Base-by-base conservation (phyloP, 2,329 filamentous ascomycete species). In the Fusarium avenaceum region DNA sequence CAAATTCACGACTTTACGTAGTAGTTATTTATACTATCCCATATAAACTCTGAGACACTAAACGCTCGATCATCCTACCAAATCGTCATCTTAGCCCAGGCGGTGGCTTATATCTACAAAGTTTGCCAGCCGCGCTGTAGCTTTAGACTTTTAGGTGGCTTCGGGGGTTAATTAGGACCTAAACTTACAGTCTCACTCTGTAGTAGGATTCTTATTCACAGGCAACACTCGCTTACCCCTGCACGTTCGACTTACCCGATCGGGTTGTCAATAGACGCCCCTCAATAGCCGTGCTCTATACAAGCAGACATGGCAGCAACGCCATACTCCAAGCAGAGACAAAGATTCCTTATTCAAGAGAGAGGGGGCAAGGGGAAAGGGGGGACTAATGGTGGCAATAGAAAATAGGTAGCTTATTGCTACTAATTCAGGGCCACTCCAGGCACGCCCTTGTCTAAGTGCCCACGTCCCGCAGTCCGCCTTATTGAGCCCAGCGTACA, bases 251-350 rank as follows among this genome's bases (percentile, higher is more conserved):
- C 61, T 67, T 66, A 50, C 75, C 77, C 61, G 62, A 77, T 79
- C 64, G 76, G 77, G 70, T 33, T 60, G 43, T 78, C 74, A 79
- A 79, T 79, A 79, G 75, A 74, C 60, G 61, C 60, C 65, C 65
- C 56, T 77, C 72, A 77, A 78, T 77, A 76, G 54, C 71, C 64
- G 69, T 48, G 49, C 38, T 52, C 42, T 66, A 69, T 69, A 69
- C 47, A 61, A 49, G 24, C 43, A 43, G 33, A 40, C 57, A 47
- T 52, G 42, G 58, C 58, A 43, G 48, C 48, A 54, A 52, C 46
- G 32, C 63, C 39, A 49, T 46, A 32, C 51, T 55, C 55, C 45
- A 55, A 65, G 57, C 51, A 54, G 53, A 46, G 40, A 42, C 52
- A 57, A 50, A 59, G 42, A 65, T 65, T 48, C 43, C 35, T 55